Evolutionary conservation across 805 yeast species (phyloP).

Genomic region (Metschnikowia dekortorum): DNA sequence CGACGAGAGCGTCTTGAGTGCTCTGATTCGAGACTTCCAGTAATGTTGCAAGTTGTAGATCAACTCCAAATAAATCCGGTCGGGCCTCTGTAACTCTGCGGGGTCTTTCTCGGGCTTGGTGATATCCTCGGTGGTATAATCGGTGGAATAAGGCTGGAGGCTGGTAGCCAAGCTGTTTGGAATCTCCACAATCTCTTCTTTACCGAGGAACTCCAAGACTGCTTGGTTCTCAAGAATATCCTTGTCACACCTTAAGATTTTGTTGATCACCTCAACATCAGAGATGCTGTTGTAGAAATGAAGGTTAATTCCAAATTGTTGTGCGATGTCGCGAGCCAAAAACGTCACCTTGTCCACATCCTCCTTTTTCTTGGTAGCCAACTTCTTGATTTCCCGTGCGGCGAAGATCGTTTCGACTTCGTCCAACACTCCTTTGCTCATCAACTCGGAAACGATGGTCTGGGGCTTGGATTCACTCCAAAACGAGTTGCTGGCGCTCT

Average conservation of each 20-base stretch:
- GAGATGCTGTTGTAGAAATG: conserved; percentile 64
- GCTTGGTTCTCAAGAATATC: conserved; percentile 66
- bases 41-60: conserved; percentile 80
- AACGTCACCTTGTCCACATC: conserved; percentile 49
- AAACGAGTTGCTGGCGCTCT: conserved; percentile 48
- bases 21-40: conserved; percentile 90
- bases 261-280: conserved; percentile 64
- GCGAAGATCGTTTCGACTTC: conserved; percentile 61
- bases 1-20: conserved; percentile 62
- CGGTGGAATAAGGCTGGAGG: conserved; percentile 75
- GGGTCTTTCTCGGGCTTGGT: conserved; percentile 58
- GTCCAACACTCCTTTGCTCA: conserved; percentile 57
- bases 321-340: conserved; percentile 74
- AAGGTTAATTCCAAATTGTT: conserved; percentile 90
- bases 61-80: conserved; percentile 75
- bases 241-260: conserved; percentile 69
- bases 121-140: conserved; percentile 45
- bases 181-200: conserved; percentile 70
- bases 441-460: conserved; percentile 44
- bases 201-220: conserved; percentile 79
- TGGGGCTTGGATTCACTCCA: conserved; percentile 53
- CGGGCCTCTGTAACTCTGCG: conserved; percentile 77
- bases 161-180: conserved; percentile 66
- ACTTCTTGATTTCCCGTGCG: conserved; percentile 47
- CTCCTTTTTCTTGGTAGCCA: conserved; percentile 39